These are phyloP conservation scores for Dothistroma pini DNA, from an alignment of 2,329 filamentous ascomycete species.

Conservation along the genomic window DNA sequence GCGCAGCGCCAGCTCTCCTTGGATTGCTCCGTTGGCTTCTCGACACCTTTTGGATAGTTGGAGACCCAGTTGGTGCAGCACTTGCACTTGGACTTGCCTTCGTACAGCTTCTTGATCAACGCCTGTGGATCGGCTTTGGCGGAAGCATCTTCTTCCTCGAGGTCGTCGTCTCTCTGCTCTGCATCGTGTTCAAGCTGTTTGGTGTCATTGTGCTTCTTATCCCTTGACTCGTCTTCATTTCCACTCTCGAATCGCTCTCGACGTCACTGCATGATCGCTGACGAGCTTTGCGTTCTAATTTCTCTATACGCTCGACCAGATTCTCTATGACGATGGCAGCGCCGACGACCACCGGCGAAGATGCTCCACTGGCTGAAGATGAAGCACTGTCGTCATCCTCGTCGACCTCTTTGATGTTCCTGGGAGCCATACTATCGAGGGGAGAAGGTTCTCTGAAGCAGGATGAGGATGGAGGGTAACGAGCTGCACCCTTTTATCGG, in stretches of 20 bases:
- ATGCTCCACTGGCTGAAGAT: background rate
- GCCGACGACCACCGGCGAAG: background rate
- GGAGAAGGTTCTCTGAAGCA: background rate
- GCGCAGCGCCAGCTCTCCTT: slow-evolving; percentile 1
- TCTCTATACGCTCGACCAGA: background rate
- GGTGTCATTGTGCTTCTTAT: background rate
- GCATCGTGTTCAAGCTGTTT: background rate
- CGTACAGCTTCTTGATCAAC: slow-evolving; percentile 1
- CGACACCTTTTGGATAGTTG: background rate
- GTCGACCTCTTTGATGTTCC: background rate
- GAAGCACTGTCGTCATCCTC: background rate
- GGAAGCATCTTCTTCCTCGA: background rate
- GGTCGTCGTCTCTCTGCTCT: background rate
- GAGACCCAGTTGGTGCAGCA: background rate
- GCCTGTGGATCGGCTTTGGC: background rate
- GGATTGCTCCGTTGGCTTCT: slow-evolving; percentile 2
- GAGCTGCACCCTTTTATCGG: background rate
- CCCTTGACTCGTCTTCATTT: background rate
- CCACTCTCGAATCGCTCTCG: background rate
- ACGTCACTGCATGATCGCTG: background rate
- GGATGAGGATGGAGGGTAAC: background rate
- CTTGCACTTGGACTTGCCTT: slow-evolving; percentile 2
- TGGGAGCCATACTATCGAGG: background rate
- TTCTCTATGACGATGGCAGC: background rate
- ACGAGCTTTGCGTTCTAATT: background rate